phyloP scores from a whole-genome alignment of 345 rosid genomes.

The Boechera divaricarpa region DNA sequence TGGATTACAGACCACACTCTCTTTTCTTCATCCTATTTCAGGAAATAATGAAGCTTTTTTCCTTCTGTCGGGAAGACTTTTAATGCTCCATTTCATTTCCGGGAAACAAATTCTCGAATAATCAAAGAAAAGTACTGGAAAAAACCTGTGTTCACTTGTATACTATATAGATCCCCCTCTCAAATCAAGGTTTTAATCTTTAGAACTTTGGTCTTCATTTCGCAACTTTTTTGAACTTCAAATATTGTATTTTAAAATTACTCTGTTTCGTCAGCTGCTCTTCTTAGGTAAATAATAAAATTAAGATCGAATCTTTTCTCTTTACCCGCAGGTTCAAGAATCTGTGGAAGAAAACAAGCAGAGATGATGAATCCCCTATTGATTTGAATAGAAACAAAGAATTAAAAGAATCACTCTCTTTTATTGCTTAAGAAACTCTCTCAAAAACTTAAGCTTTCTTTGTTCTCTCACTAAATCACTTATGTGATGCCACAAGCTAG shows the following conservation, averaged over 20 bases:
- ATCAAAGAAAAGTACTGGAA: not conserved
- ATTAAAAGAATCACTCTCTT: too few relatives aligned
- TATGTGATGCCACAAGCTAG: too few relatives aligned
- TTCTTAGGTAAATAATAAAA: not conserved
- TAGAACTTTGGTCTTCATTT: not conserved
- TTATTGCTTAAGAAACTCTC: too few relatives aligned
- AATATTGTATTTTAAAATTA: not conserved
- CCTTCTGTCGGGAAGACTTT: not conserved
- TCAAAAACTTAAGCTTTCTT: too few relatives aligned
- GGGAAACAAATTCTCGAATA: not conserved
- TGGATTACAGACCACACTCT: not conserved
- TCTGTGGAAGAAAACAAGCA: slow-evolving; percentile 18
- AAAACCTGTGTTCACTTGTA: not conserved
- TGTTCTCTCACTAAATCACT: too few relatives aligned
- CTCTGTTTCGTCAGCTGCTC: not conserved
- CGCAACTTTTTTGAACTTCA: not conserved
- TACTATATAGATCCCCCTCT: not conserved
- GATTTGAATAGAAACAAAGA: too few relatives aligned
- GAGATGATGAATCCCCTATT: slow-evolving; percentile 32
- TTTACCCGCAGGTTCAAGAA: slow-evolving; percentile 23
- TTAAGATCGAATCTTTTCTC: not conserved
- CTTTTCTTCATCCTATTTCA: slow-evolving; percentile 22
- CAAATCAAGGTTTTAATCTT: slow-evolving; percentile 7
- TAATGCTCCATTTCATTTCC: not conserved
- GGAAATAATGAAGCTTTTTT: not conserved